A percentile compares a stretch with the other conserved stretches of the same genome.
phyloP scores from a whole-genome alignment of 441 rosid genomes.

The Macaranga tanarius region DNA sequence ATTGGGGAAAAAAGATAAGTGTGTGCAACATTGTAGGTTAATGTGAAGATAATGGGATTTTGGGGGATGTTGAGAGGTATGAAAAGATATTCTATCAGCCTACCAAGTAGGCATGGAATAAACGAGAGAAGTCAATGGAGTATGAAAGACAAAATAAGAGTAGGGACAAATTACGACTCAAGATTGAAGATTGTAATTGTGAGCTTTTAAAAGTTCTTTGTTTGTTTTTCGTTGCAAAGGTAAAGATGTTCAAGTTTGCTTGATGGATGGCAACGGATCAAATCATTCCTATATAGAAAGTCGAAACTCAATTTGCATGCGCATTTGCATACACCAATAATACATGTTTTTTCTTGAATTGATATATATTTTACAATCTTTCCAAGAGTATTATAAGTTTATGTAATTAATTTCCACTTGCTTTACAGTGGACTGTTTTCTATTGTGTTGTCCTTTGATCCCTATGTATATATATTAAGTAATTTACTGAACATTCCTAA shows the following conservation, averaged over 20 bases:
- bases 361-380: not conserved
- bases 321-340: too few species aligned
- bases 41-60: not conserved
- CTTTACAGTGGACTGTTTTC: too few species aligned
- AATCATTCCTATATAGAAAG: slow-evolving; percentile 1
- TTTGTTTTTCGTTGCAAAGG: not conserved
- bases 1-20: not conserved
- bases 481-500: too few species aligned
- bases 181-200: not conserved
- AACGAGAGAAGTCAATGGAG: not conserved
- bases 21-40: not conserved
- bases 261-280: not conserved
- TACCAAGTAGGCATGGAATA: not conserved
- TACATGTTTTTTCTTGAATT: not conserved
- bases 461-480: too few species aligned
- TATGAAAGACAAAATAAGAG: slow-evolving; percentile 16
- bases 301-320: not conserved
- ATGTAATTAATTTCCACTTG: too few species aligned
- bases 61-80: not conserved
- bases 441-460: too few species aligned
- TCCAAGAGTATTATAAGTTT: too few species aligned
- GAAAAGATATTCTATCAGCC: not conserved
- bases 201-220: slow-evolving; percentile 3
- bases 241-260: not conserved
- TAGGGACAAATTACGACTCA: slow-evolving; percentile 18